phyloP scores from a whole-genome alignment of 306 rosid genomes.

The Astragalus glycyphyllos region DNA sequence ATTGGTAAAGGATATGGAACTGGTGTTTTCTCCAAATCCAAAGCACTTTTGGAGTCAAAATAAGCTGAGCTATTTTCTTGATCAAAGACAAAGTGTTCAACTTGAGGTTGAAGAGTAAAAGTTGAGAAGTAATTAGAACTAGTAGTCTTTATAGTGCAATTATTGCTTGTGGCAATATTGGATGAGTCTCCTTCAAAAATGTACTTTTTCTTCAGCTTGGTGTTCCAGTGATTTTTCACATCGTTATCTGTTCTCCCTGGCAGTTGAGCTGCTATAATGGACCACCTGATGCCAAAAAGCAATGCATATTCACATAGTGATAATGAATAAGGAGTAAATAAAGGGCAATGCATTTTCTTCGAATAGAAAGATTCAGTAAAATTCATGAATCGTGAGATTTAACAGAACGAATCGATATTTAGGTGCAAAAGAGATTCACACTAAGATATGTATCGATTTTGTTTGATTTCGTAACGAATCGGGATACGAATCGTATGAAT shows the following conservation, averaged over 20 bases:
- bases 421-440: too few species aligned
- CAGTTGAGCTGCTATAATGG: slow-evolving; percentile 42
- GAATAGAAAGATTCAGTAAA: too few species aligned
- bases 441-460: too few species aligned
- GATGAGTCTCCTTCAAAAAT: slow-evolving; percentile 10
- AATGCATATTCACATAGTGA: slow-evolving; percentile 23
- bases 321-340: too few species aligned
- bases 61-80: background rate
- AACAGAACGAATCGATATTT: too few species aligned
- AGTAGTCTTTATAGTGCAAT: slow-evolving; percentile 13
- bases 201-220: slow-evolving; percentile 42
- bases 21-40: slow-evolving; percentile 21
- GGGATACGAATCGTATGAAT: too few species aligned
- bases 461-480: too few species aligned
- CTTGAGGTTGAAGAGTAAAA: slow-evolving; percentile 36
- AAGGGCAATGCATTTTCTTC: too few species aligned
- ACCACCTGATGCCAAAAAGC: slow-evolving; percentile 33
- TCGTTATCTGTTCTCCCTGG: slow-evolving; percentile 46
- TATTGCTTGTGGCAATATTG: slow-evolving; percentile 10
- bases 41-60: slow-evolving; percentile 19
- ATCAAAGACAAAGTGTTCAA: slow-evolving; percentile 34
- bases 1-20: slow-evolving; percentile 33
- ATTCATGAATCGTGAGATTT: too few species aligned
- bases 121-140: slow-evolving; percentile 21
- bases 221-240: slow-evolving; percentile 48